Percentiles rank a stretch among this genome's conserved stretches.
phyloP scores from a whole-genome alignment of 202 grass and related monocot species.

The Setaria italica region DNA sequence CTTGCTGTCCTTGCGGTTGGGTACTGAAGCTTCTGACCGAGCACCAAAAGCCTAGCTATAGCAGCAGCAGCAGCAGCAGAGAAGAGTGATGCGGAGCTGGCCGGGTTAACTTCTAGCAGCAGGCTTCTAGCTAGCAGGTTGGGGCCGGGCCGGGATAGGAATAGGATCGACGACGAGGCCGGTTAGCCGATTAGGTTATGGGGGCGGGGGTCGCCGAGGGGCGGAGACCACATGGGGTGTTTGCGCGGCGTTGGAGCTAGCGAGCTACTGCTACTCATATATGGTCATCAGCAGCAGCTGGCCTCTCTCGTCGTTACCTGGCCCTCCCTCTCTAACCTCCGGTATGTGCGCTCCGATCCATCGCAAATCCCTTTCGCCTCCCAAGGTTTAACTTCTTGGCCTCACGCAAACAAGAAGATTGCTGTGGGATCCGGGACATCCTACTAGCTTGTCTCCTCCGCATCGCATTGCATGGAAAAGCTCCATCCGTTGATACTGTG shows the following conservation, averaged over 20 bases:
- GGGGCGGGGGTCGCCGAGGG: slow-evolving; percentile 13
- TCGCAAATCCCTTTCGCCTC: slow-evolving; percentile 3
- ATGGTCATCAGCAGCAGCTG: slow-evolving; percentile 13
- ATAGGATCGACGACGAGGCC: neutral
- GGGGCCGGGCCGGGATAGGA: slow-evolving; percentile 8
- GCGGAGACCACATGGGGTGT: slow-evolving; percentile 54
- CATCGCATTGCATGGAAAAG: neutral
- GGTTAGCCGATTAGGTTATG: neutral
- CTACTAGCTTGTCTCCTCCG: neutral
- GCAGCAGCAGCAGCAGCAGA: neutral
- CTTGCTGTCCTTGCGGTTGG: neutral
- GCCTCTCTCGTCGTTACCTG: slow-evolving; percentile 1
- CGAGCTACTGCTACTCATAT: neutral
- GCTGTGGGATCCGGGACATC: neutral
- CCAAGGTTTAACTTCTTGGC: neutral
- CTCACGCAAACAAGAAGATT: neutral
- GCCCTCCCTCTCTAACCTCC: neutral
- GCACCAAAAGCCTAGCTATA: neutral
- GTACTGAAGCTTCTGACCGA: neutral
- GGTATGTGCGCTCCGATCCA: neutral
- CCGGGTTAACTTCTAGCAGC: neutral
- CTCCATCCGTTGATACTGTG: neutral
- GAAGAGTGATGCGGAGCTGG: slow-evolving; percentile 3
- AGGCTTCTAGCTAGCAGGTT: neutral
- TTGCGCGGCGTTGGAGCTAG: slow-evolving; percentile 25